A percentile compares a stretch with the other conserved stretches of the same genome.
These are phyloP conservation scores for Blastobotrys americana DNA, from an alignment of 805 yeast genomes.

Conservation along the genomic window DNA sequence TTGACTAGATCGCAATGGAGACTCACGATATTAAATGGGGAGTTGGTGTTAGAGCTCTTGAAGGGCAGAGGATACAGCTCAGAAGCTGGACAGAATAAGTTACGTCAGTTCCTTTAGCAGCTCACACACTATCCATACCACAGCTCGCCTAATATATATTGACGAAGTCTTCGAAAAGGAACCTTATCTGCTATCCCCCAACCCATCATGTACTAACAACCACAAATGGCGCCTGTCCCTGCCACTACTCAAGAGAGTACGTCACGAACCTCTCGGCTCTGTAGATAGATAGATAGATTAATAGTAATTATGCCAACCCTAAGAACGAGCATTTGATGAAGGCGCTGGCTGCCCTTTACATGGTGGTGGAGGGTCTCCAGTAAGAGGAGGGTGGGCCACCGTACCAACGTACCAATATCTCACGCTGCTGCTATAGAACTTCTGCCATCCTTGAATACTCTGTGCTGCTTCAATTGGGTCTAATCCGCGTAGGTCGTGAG, in stretches of 20 bases:
- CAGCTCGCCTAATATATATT: neutral
- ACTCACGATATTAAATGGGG: neutral
- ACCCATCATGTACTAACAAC: too few relatives aligned
- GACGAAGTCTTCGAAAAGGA: neutral
- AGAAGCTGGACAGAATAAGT: conserved; percentile 3
- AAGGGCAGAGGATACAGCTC: conserved; percentile 12
- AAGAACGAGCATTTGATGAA: too few relatives aligned
- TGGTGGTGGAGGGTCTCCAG: conserved; percentile 46
- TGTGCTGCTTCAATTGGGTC: conserved; percentile 35
- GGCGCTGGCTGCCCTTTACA: conserved; percentile 29
- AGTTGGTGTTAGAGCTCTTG: neutral
- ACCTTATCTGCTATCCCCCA: too few relatives aligned
- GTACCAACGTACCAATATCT: conserved; percentile 59
- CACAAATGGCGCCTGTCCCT: too few relatives aligned
- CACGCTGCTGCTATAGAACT: conserved; percentile 38
- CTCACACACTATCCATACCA: neutral
- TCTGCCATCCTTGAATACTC: conserved; percentile 47
- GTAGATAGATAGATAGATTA: too few relatives aligned
- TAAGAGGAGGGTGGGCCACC: conserved; percentile 40
- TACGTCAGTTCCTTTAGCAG: conserved; percentile 10
- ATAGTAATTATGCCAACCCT: too few relatives aligned
- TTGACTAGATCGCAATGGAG: conserved; percentile 15
- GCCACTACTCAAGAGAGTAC: too few relatives aligned
- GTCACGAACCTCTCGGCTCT: too few relatives aligned
- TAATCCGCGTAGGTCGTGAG: conserved; percentile 60